These are phyloP conservation scores for Candida cerambycidarum DNA, from an alignment of 805 yeast species.

Conservation along the genomic window DNA sequence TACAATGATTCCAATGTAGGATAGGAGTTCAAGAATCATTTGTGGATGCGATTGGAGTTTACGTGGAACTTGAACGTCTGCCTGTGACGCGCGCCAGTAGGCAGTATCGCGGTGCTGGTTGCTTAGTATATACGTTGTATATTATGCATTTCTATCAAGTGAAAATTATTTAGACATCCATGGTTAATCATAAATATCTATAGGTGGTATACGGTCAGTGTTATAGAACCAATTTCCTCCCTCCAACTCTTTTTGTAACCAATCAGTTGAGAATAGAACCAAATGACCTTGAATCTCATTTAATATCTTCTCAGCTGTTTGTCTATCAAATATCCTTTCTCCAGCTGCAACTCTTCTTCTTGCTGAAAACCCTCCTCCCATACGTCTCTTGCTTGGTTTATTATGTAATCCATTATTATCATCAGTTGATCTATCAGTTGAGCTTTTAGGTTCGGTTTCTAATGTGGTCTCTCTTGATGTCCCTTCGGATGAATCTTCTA, in stretches of 20 bases:
- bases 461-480: background rate
- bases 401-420: background rate
- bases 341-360: conserved; percentile 38
- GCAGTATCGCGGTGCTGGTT: too few species aligned
- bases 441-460: background rate
- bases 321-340: conserved; percentile 63
- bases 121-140: too few species aligned
- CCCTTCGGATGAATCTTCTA: background rate
- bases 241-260: conserved; percentile 86
- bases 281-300: conserved; percentile 79
- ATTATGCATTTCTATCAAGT: too few species aligned
- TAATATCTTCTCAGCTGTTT: conserved; percentile 72
- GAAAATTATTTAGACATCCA: too few species aligned
- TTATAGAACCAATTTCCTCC: conserved; percentile 94
- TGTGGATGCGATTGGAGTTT: background rate
- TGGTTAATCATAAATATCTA: conserved; percentile 94
- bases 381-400: conserved; percentile 14
- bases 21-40: conserved; percentile 41
- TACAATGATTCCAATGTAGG: conserved; percentile 36
- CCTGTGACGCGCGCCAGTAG: too few species aligned
- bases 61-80: too few species aligned
- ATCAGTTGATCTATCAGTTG: background rate
- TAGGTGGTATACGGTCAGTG: conserved; percentile 91
- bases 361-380: conserved; percentile 14
- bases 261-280: conserved; percentile 88